Evolutionary conservation across 2,329 filamentous ascomycete species (phyloP).

Genomic region (Sclerotinia borealis): DNA sequence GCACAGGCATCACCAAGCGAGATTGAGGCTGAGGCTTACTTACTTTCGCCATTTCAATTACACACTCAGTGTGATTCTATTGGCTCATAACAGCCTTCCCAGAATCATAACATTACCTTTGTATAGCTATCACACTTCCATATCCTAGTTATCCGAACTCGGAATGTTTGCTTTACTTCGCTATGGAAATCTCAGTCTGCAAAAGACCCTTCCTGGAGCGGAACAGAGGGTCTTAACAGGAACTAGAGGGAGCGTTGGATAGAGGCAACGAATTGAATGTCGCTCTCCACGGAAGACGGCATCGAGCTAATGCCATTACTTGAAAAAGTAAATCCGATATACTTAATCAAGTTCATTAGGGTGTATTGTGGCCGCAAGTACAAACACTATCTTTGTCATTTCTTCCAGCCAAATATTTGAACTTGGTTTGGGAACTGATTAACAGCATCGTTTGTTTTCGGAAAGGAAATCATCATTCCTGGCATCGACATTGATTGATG

Average conservation of each 20-base stretch:
- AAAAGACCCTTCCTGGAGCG: too few relatives aligned
- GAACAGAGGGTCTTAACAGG: neutral
- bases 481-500: neutral
- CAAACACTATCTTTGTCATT: neutral
- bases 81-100: neutral
- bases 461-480: neutral
- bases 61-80: neutral
- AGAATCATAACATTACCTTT: neutral
- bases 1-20: too few relatives aligned
- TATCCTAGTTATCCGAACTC: neutral
- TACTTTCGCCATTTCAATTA: too few relatives aligned
- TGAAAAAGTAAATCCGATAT: neutral
- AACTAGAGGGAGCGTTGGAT: neutral
- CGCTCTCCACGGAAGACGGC: neutral
- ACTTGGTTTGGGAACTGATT: neutral
- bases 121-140: neutral
- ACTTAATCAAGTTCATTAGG: neutral
- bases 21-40: too few relatives aligned
- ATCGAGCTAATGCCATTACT: neutral
- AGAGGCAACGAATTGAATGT: neutral
- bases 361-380: neutral
- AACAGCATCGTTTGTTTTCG: neutral
- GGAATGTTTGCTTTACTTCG: neutral
- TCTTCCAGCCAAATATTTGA: neutral
- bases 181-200: neutral